Conservation (phyloP, 768 basidiomycete genomes). For the Pulveroboletus sp. region DNA sequence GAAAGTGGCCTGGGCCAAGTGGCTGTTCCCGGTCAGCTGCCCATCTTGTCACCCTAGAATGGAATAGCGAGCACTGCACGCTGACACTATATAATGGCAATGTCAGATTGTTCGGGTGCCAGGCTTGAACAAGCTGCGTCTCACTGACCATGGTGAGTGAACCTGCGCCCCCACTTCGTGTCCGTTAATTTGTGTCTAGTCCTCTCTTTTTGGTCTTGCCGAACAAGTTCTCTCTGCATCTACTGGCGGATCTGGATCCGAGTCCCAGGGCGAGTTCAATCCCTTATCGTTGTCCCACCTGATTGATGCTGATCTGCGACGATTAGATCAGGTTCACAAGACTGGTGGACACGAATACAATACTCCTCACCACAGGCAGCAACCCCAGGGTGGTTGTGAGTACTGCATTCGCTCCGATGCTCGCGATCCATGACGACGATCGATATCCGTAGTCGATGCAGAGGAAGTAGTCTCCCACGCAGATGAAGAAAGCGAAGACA, state of each 20-base stretch:
- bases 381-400: constrained; percentile 25
- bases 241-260: constrained; percentile 29
- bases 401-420: constrained; percentile 1
- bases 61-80: constrained; percentile 18
- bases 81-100: constrained; percentile 13
- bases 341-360: constrained; percentile 69
- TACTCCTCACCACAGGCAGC: constrained; percentile 44
- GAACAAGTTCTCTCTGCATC: constrained; percentile 57
- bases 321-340: constrained; percentile 43
- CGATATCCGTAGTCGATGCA: constrained; percentile 49
- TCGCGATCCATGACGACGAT: constrained; percentile 7
- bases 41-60: constrained; percentile 21
- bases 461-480: constrained; percentile 61
- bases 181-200: constrained; percentile 38
- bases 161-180: background rate
- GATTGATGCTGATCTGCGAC: constrained; percentile 11
- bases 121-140: constrained; percentile 6
- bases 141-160: constrained; percentile 24
- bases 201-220: constrained; percentile 66
- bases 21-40: constrained; percentile 14
- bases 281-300: background rate
- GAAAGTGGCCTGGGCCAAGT: background rate
- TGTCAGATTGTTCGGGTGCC: too few species aligned
- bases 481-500: constrained; percentile 7
- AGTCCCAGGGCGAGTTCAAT: constrained; percentile 8